Evolutionary conservation across 495 filamentous ascomycete species (phyloP).

Genomic region (Penicillium paxilli): DNA sequence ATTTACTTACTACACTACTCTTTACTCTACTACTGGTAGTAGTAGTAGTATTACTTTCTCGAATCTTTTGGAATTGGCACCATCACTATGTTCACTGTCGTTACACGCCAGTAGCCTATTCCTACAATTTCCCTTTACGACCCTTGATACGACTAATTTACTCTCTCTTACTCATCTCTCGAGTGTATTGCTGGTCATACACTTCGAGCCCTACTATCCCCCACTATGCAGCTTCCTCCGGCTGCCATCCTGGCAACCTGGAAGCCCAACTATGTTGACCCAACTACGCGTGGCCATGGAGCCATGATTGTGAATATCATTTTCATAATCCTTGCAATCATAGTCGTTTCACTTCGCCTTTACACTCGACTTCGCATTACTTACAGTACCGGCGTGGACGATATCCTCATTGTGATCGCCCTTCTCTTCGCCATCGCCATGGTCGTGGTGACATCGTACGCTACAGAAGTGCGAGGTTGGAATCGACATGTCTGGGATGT

Average conservation of each 20-base stretch:
- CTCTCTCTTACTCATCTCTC: background rate
- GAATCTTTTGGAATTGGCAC: background rate
- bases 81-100: background rate
- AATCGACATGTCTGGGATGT: conserved; percentile 59
- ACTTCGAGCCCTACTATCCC: background rate
- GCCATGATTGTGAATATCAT: conserved; percentile 44
- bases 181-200: background rate
- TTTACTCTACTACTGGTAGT: no score
- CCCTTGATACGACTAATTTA: background rate
- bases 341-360: conserved; percentile 45
- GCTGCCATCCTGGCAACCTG: conserved; percentile 43
- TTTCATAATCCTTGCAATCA: conserved; percentile 36
- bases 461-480: conserved; percentile 50
- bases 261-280: conserved; percentile 56
- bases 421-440: conserved; percentile 41
- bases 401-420: conserved; percentile 45
- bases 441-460: conserved; percentile 41
- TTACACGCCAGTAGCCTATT: background rate
- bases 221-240: conserved; percentile 46
- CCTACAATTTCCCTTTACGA: background rate
- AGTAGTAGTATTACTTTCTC: no score
- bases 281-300: conserved; percentile 47
- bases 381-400: conserved; percentile 49
- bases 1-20: no score
- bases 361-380: conserved; percentile 50